A percentile compares a stretch with the other conserved stretches of the same genome.
These are phyloP conservation scores for Coleophoma cylindrospora DNA, from an alignment of 2,329 filamentous ascomycete genomes.

Conservation along the genomic window DNA sequence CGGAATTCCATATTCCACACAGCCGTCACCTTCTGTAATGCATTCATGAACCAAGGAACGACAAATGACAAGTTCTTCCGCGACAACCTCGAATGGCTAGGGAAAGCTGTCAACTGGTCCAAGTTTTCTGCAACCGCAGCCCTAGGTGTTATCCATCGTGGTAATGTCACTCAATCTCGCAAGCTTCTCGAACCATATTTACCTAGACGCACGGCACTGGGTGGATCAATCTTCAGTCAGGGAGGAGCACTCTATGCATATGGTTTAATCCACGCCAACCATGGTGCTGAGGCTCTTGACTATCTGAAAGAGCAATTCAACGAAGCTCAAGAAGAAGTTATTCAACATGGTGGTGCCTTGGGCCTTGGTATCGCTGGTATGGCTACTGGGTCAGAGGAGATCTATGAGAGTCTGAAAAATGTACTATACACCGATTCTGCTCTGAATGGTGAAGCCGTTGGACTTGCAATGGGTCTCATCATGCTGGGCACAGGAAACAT, in stretches of 20 bases:
- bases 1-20: constrained; percentile 98
- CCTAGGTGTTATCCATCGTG: constrained; percentile 91
- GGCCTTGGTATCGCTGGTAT: constrained; percentile 96
- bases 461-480: constrained; percentile 92
- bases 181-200: constrained; percentile 94
- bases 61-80: constrained; percentile 98
- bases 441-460: constrained; percentile 93
- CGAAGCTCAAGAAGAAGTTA: constrained; percentile 79
- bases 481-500: constrained; percentile 98
- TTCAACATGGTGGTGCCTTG: constrained; percentile 93
- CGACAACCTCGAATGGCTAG: constrained; percentile 95
- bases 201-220: constrained; percentile 69
- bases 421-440: constrained; percentile 92
- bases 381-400: constrained; percentile 85
- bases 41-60: constrained; percentile 98
- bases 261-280: constrained; percentile 94
- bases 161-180: constrained; percentile 87
- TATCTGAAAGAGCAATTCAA: constrained; percentile 74
- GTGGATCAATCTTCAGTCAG: constrained; percentile 90
- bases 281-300: constrained; percentile 82
- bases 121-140: constrained; percentile 98
- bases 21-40: constrained; percentile 94
- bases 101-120: constrained; percentile 98
- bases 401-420: constrained; percentile 85
- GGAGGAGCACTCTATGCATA: constrained; percentile 94